Percentiles rank a stretch among this genome's conserved stretches.
Conservation (phyloP, 108 stramenopile species). For the Nitzschia putrida region DNA sequence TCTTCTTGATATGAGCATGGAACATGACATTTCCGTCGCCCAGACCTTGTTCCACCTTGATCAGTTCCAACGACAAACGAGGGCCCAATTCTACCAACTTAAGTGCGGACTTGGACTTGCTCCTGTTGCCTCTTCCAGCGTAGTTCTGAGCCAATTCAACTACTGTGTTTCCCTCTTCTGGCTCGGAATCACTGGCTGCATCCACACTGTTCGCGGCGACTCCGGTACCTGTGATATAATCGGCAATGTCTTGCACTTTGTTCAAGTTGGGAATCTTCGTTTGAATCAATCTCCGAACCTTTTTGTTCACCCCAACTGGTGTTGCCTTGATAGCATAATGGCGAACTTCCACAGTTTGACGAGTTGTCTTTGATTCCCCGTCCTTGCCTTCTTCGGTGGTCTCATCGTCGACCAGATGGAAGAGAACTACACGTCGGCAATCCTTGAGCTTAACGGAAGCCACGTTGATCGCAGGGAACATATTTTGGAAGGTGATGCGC, state of each 20-base stretch:
- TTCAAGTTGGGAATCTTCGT: conserved; percentile 92
- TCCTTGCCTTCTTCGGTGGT: conserved; percentile 12
- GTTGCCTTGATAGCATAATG: conserved; percentile 97
- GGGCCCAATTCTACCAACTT: conserved; percentile 98
- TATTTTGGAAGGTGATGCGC: conserved; percentile 97
- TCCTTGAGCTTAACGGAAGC: conserved; percentile 88
- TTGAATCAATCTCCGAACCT: conserved; percentile 89
- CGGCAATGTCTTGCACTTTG: conserved; percentile 92
- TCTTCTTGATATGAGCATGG: conserved; percentile 88
- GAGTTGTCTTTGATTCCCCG: conserved; percentile 41
- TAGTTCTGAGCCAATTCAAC: conserved; percentile 82
- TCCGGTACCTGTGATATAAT: conserved; percentile 83
- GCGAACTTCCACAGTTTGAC: conserved; percentile 84
- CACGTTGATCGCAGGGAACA: conserved; percentile 99
- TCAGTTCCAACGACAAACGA: conserved; percentile 82
- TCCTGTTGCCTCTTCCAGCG: conserved; percentile 78
- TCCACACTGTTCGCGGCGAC: conserved; percentile 45
- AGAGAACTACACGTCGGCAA: conserved; percentile 95
- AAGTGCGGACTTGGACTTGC: conserved; percentile 85
- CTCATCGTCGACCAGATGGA: conserved; percentile 70
- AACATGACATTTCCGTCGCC: conserved; percentile 95
- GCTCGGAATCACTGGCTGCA: conserved; percentile 83
- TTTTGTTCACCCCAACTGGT: conserved; percentile 91
- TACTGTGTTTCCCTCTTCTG: conserved; percentile 82
- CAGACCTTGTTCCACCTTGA: conserved; percentile 95